Evolutionary conservation across 257 asterid species (phyloP).

Genomic region (Solanum sparsipilum): DNA sequence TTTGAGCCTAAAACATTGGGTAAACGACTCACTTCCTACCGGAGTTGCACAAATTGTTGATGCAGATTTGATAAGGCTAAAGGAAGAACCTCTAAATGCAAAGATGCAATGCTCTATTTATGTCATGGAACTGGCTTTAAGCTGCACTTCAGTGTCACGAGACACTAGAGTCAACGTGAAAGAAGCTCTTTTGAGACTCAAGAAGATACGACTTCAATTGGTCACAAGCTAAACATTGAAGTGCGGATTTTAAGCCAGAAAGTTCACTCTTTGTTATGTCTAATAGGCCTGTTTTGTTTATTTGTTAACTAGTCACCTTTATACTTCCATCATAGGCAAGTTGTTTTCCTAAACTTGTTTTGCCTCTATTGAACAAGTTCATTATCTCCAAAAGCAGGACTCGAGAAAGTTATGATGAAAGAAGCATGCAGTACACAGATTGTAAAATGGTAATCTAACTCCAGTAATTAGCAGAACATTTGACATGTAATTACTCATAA

Average conservation of each 20-base stretch:
- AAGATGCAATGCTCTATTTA: slow-evolving; percentile 2
- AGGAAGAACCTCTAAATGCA: not conserved
- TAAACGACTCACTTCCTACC: not conserved
- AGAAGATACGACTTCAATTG: slow-evolving; percentile 9
- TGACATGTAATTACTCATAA: not conserved
- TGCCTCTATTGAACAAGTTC: not conserved
- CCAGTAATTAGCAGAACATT: not conserved
- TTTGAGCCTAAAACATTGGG: not conserved
- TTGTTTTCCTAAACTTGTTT: not conserved
- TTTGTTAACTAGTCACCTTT: not conserved
- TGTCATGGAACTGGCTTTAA: slow-evolving; percentile 19
- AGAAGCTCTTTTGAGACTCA: slow-evolving; percentile 9
- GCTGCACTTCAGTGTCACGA: slow-evolving; percentile 12
- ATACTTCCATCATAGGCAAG: not conserved
- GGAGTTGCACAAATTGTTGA: slow-evolving; percentile 1
- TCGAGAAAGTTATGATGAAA: not conserved
- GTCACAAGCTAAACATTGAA: not conserved
- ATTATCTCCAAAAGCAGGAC: not conserved
- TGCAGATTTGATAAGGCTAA: not conserved
- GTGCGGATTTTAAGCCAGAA: not conserved
- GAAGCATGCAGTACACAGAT: not conserved
- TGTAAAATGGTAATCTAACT: not conserved
- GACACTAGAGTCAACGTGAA: slow-evolving; percentile 8
- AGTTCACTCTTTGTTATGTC: not conserved
- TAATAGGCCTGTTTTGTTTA: not conserved